Evolutionary conservation across 768 basidiomycete species (phyloP), one percentile per base, ranked within the genome.

Genomic region (Dendrothele bispora): DNA sequence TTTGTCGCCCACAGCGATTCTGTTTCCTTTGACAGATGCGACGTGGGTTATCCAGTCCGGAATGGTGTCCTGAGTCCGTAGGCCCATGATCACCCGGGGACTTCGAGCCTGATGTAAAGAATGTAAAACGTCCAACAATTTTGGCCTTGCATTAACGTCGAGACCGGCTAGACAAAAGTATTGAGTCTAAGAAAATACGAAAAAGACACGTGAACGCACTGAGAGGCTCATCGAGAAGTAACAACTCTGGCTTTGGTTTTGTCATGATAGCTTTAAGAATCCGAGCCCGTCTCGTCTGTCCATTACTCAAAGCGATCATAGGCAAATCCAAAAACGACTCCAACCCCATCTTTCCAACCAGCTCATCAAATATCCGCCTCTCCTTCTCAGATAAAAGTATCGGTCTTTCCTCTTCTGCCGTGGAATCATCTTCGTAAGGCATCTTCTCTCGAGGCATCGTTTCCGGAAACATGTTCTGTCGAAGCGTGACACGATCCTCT

Each of bases 171-270:
- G 4, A 6, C n/a, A n/a, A n/a, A n/a, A n/a, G n/a, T n/a, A n/a
- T n/a, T 38, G 41, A 47, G 43, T 45, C 25, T 32, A 29, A 39
- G 25, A 4, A n/a, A 34, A 30, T 8, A 25, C 15, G 28, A 36
- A 29, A 39, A 50, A 20, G 27, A 36, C 30, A 42, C 4, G n/a
- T 6, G 36, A 41, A 29, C 84, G 48, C 54, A 92, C 91, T 91
- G 29, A 93, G 71, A 1, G 94, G 95, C 63, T 98, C 95, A 51
- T 97, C 94, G n/a, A 98, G 73, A n/a, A n/a, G n/a, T n/a, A n/a
- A n/a, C 6, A 98, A 65, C 20, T 98, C 61, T 17, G 98, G 61
- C 51, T 84, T 77, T 0, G 93, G 91, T 37, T 78, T 73, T 15
- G 65, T 70, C 26, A 98, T 61, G 7, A 98, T 64, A 0, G 89